Evolutionary conservation across 1,284 basidiomycete genomes (phyloP).

Genomic region (Fomes fomentarius): DNA sequence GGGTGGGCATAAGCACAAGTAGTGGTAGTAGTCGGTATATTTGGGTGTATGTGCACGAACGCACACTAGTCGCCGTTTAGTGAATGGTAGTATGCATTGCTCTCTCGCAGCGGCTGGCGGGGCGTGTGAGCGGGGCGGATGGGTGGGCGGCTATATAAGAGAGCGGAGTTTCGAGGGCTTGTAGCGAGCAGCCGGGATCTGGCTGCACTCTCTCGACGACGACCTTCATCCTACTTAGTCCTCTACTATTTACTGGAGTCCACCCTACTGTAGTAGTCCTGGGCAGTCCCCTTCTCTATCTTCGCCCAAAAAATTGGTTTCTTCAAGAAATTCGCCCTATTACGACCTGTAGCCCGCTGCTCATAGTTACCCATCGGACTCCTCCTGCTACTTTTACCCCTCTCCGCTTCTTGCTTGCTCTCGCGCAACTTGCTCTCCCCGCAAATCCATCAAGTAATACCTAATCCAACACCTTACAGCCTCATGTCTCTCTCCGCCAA

Average conservation of each 20-base stretch:
- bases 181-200: slow-evolving; percentile 24
- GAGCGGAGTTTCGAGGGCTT: slow-evolving; percentile 47
- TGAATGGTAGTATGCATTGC: not conserved
- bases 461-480: slow-evolving; percentile 69
- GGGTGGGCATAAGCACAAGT: too few relatives aligned
- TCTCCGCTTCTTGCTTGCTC: slow-evolving; percentile 34
- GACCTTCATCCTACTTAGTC: slow-evolving; percentile 50
- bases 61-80: not conserved
- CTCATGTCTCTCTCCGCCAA: slow-evolving; percentile 86
- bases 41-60: not conserved
- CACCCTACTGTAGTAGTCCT: slow-evolving; percentile 43
- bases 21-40: slow-evolving; percentile 6
- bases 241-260: slow-evolving; percentile 43
- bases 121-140: slow-evolving; percentile 12
- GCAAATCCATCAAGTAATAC: slow-evolving; percentile 66
- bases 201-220: slow-evolving; percentile 41
- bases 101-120: not conserved
- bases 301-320: slow-evolving; percentile 43
- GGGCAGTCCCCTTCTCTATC: slow-evolving; percentile 41
- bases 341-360: slow-evolving; percentile 44
- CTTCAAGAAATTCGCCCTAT: slow-evolving; percentile 37
- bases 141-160: slow-evolving; percentile 27
- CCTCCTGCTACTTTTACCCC: slow-evolving; percentile 34
- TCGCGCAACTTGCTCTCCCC: slow-evolving; percentile 34
- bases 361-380: slow-evolving; percentile 53